Evolutionary conservation across 2,329 filamentous ascomycete species (phyloP), one percentile per base, ranked within the genome.

Genomic region (Westerdykella sp.): DNA sequence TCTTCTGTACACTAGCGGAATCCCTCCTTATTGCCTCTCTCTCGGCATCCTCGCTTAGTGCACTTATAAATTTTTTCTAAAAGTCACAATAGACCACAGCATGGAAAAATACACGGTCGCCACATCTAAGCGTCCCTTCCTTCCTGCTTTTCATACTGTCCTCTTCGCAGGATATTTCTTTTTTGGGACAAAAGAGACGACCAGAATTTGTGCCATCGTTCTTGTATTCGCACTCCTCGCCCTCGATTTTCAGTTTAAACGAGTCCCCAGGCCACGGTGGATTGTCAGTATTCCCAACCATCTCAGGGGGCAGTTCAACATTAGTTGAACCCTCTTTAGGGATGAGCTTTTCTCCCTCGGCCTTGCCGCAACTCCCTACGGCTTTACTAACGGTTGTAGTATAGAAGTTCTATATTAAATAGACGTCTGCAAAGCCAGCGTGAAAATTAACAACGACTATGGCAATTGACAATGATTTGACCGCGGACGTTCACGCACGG

Each of bases 181-280:
- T 50, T 3, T 44, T 32, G 3, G 37, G 42, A 37, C 45, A 50
- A 21, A 46, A 48, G n/a, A 50, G 41, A 12, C 43, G 14, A 23
- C 48, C 42, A 37, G 45, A 15, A 42, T 48, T 48, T 15, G 37
- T 46, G 16, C 48, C 43, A 41, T 47, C 45, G 28, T 37, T 42
- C 42, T 50, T 50, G 36, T 50, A 45, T 37, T 48, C 38, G 36
- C 45, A 48, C 5, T 41, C 28, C 32, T 42, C 34, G 16, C 48
- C 48, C 16, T 45, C 42, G 16, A 50, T 44, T 5, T 45, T 46
- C 40, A 50, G 14, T 23, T 48, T 46, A 37, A 42, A 50, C 18
- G 13, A 28, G 14, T 45, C 48, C 14, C 36, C 45, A 16, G 48
- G 44, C 52, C 31, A 23, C 54, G 32, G 52, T 18, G 35, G 40